phyloP scores from a whole-genome alignment of 2,329 filamentous ascomycete species.

The Dryadomyces quercivorus region DNA sequence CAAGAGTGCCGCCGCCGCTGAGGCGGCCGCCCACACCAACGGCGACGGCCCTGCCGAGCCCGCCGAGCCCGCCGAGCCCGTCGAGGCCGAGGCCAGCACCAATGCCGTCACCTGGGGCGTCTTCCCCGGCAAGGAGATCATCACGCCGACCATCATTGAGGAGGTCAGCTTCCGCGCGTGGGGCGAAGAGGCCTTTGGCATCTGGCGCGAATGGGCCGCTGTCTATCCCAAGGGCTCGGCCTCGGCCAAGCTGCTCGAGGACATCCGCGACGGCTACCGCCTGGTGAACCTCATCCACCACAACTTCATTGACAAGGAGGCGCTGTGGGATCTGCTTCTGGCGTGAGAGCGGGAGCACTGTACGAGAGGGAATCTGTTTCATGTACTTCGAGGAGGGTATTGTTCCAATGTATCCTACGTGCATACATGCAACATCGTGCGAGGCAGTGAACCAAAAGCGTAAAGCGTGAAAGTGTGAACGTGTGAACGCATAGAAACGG shows the following conservation, averaged over 20 bases:
- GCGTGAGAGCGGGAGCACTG: neutral
- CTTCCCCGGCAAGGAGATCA: constrained; percentile 96
- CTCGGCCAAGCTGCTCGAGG: constrained; percentile 59
- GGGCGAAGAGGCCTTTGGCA: constrained; percentile 90
- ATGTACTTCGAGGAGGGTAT: constrained; percentile 1
- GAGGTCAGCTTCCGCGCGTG: constrained; percentile 95
- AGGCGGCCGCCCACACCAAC: neutral
- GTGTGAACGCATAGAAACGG: neutral
- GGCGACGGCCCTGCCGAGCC: neutral
- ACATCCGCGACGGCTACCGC: constrained; percentile 61
- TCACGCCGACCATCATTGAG: constrained; percentile 96
- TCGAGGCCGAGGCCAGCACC: constrained; percentile 41
- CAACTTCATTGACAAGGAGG: constrained; percentile 58
- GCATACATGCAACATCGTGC: neutral
- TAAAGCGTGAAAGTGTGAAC: too few species aligned
- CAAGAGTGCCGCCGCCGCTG: constrained; percentile 19
- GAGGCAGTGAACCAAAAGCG: neutral
- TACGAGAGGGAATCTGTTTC: neutral
- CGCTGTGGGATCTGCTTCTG: constrained; percentile 56
- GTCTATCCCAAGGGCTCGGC: constrained; percentile 68
- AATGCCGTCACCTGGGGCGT: constrained; percentile 99
- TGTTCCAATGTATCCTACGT: neutral
- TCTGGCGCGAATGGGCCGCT: constrained; percentile 87
- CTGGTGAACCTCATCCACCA: constrained; percentile 86
- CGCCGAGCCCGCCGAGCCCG: constrained; percentile 15